Percentiles rank a stretch among this genome's conserved stretches.
Evolutionary conservation across 306 rosid genomes (phyloP).

Genomic region (Acacia melanoxylon): DNA sequence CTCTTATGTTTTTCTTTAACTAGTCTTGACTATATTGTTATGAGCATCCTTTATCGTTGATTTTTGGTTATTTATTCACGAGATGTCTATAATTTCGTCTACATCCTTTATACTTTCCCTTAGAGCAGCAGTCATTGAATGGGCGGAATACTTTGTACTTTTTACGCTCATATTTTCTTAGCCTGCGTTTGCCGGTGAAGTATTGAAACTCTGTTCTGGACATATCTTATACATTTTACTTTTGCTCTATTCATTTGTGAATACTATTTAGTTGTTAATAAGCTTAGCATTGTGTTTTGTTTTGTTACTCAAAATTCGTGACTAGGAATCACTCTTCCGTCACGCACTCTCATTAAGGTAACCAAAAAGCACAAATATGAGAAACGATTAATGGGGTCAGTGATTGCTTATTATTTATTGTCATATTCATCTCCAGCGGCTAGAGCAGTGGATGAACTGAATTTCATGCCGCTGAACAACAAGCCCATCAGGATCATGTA

Average conservation of each 20-base stretch:
- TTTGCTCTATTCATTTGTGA: neutral
- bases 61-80: neutral
- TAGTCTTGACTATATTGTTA: neutral
- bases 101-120: neutral
- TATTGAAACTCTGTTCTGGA: neutral
- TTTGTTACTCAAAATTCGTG: neutral
- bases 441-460: conserved; percentile 43
- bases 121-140: neutral
- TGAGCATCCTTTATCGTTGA: neutral
- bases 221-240: neutral
- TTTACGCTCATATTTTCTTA: neutral
- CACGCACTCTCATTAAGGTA: neutral
- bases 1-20: neutral
- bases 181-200: neutral
- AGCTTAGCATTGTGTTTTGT: neutral
- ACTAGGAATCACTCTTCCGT: neutral
- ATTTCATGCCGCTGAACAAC: conserved; percentile 68
- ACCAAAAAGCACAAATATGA: neutral
- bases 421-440: conserved; percentile 36
- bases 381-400: neutral
- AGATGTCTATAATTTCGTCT: neutral
- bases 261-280: neutral
- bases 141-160: neutral
- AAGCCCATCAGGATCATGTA: conserved; percentile 60
- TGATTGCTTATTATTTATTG: neutral